Percentiles rank a stretch among this genome's conserved stretches.
Conservation (phyloP, 1,284 basidiomycete genomes). For the Ceratobasidium sp. region DNA sequence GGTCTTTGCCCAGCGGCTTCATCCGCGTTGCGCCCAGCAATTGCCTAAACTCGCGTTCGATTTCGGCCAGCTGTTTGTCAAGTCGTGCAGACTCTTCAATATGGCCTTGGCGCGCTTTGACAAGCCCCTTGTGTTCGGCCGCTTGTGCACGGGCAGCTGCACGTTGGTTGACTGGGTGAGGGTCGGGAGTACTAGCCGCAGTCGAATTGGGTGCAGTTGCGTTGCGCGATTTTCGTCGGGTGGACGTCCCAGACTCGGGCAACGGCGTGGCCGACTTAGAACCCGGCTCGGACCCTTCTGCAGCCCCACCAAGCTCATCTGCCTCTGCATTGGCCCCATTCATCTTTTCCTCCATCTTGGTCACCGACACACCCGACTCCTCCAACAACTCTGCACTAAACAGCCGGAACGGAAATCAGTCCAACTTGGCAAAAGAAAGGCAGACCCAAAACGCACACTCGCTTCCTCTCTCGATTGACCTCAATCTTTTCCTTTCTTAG, state of each 20-base stretch:
- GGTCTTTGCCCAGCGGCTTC: slow-evolving; percentile 87
- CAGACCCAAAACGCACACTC: slow-evolving; percentile 66
- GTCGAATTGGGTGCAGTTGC: slow-evolving; percentile 25
- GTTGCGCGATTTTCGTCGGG: slow-evolving; percentile 39
- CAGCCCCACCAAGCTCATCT: slow-evolving; percentile 36
- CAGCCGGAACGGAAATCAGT: neutral
- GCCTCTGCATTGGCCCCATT: slow-evolving; percentile 24
- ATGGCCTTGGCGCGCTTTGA: slow-evolving; percentile 79
- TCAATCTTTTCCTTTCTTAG: slow-evolving; percentile 96
- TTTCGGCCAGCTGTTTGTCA: slow-evolving; percentile 78
- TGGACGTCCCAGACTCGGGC: slow-evolving; percentile 33
- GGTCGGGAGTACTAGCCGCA: slow-evolving; percentile 20
- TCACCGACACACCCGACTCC: slow-evolving; percentile 55
- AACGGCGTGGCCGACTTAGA: slow-evolving; percentile 34
- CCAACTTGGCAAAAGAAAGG: neutral
- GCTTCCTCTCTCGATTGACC: slow-evolving; percentile 85
- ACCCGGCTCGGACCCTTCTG: slow-evolving; percentile 42
- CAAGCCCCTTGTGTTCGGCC: slow-evolving; percentile 64
- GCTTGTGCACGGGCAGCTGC: slow-evolving; percentile 67
- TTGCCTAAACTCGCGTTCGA: slow-evolving; percentile 93
- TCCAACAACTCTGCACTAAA: slow-evolving; percentile 76
- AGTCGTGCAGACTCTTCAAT: slow-evolving; percentile 86
- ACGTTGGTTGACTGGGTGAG: slow-evolving; percentile 41
- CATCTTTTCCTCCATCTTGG: slow-evolving; percentile 47
- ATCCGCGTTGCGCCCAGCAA: slow-evolving; percentile 82